phyloP scores from a whole-genome alignment of 73 alveolate species.

The Tetrahymena thermophila region DNA sequence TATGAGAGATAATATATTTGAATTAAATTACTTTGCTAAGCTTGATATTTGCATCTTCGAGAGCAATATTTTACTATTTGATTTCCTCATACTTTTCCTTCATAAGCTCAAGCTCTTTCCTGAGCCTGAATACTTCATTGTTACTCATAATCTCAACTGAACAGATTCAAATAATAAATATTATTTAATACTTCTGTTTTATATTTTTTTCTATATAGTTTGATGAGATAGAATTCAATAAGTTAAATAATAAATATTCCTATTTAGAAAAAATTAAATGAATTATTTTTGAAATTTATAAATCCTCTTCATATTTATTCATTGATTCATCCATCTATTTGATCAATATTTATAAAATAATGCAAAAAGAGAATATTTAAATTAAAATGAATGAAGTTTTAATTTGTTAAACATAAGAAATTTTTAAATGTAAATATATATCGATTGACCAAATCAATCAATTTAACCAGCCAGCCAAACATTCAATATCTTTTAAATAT shows the following conservation, averaged over 20 bases:
- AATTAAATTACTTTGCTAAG: background rate
- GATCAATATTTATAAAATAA: background rate
- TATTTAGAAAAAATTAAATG: background rate
- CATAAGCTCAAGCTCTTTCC: background rate
- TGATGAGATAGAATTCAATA: background rate
- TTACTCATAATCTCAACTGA: background rate
- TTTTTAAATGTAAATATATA: too few species aligned
- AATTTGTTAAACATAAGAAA: background rate
- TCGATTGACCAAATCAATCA: background rate
- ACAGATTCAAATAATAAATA: background rate
- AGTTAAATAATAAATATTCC: background rate
- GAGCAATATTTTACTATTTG: background rate
- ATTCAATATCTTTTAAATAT: background rate
- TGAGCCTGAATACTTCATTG: background rate
- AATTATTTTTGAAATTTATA: background rate
- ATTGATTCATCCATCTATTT: background rate
- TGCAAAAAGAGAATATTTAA: background rate
- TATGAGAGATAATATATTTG: background rate
- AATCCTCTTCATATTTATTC: background rate
- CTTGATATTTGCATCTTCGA: background rate
- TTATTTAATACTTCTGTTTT: background rate
- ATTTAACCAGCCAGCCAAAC: background rate
- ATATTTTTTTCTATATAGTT: background rate
- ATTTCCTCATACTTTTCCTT: background rate
- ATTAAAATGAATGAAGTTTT: background rate